Percentiles rank a stretch among this genome's conserved stretches.
Evolutionary conservation across 2,329 filamentous ascomycete species (phyloP).

Genomic region (Fusarium scirpi): DNA sequence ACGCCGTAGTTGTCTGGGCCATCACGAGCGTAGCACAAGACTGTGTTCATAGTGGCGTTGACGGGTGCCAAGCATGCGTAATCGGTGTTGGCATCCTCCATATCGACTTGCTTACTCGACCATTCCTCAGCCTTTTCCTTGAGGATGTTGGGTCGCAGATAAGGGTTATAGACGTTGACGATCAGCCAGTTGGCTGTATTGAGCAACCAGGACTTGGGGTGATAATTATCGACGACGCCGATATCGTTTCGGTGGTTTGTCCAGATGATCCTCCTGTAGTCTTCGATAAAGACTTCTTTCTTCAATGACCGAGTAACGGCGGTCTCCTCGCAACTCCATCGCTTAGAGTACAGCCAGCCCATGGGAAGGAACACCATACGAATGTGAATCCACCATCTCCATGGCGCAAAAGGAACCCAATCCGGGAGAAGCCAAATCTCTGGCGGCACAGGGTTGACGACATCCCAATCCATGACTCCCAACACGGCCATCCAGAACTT

Average conservation of each 20-base stretch:
- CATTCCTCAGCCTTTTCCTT: slow-evolving; percentile 81
- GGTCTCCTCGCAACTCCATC: slow-evolving; percentile 81
- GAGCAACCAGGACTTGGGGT: slow-evolving; percentile 88
- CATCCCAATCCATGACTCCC: slow-evolving; percentile 87
- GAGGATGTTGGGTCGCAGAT: slow-evolving; percentile 74
- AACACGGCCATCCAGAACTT: slow-evolving; percentile 94
- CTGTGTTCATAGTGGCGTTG: slow-evolving; percentile 89
- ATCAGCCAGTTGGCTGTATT: slow-evolving; percentile 83
- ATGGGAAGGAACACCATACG: slow-evolving; percentile 96
- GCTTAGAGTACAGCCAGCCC: slow-evolving; percentile 88
- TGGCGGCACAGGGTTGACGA: slow-evolving; percentile 93
- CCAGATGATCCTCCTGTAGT: slow-evolving; percentile 84
- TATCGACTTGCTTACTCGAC: slow-evolving; percentile 84
- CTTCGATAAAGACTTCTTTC: slow-evolving; percentile 84
- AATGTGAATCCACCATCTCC: slow-evolving; percentile 99
- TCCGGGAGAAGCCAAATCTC: slow-evolving; percentile 94
- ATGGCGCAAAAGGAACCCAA: slow-evolving; percentile 89
- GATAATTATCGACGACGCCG: slow-evolving; percentile 83
- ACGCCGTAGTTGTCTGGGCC: slow-evolving; percentile 81
- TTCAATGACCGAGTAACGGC: slow-evolving; percentile 78
- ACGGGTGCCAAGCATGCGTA: slow-evolving; percentile 89
- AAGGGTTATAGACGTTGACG: slow-evolving; percentile 83
- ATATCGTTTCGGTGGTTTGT: slow-evolving; percentile 84
- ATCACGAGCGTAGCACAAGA: slow-evolving; percentile 86
- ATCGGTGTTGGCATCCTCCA: slow-evolving; percentile 94